These are phyloP conservation scores for Poa pratensis DNA, from an alignment of 176 grass and related monocot genomes.

Conservation along the genomic window DNA sequence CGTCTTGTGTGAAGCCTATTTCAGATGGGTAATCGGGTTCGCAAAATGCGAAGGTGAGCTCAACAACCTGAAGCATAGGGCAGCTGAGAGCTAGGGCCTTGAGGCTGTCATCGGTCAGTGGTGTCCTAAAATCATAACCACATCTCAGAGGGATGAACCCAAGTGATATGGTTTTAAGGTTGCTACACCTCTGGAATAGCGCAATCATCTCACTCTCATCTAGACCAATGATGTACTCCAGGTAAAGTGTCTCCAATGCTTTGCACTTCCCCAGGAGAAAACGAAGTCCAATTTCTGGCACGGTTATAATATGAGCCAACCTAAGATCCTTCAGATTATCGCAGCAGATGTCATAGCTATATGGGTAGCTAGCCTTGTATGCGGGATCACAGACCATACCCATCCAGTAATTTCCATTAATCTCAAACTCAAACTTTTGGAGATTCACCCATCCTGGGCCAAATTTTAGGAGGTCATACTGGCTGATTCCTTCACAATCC, in stretches of 20 bases:
- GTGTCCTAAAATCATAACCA: neutral
- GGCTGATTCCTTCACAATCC: conserved; percentile 53
- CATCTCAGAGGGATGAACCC: conserved; percentile 27
- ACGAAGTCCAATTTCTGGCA: conserved; percentile 47
- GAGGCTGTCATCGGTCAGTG: conserved; percentile 61
- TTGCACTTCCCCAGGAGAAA: conserved; percentile 54
- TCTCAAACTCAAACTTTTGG: conserved; percentile 65
- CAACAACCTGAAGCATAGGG: conserved; percentile 58
- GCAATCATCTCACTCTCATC: conserved; percentile 58
- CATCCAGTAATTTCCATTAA: conserved; percentile 47
- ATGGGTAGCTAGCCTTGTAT: conserved; percentile 8
- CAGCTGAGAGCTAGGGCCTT: conserved; percentile 52
- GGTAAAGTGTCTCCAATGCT: conserved; percentile 57
- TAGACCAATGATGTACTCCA: conserved; percentile 63
- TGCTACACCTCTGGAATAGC: conserved; percentile 55
- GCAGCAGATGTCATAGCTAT: conserved; percentile 38
- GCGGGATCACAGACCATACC: neutral
- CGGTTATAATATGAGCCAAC: conserved; percentile 57
- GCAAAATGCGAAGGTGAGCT: conserved; percentile 51
- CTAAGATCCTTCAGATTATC: conserved; percentile 63
- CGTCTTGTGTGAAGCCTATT: conserved; percentile 51
- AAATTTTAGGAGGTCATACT: conserved; percentile 63
- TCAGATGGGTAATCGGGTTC: neutral
- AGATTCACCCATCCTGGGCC: conserved; percentile 59
- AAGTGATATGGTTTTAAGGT: conserved; percentile 63